These are phyloP conservation scores for Trichoderma sp. DNA, from an alignment of 2,329 filamentous ascomycete species.

Conservation along the genomic window DNA sequence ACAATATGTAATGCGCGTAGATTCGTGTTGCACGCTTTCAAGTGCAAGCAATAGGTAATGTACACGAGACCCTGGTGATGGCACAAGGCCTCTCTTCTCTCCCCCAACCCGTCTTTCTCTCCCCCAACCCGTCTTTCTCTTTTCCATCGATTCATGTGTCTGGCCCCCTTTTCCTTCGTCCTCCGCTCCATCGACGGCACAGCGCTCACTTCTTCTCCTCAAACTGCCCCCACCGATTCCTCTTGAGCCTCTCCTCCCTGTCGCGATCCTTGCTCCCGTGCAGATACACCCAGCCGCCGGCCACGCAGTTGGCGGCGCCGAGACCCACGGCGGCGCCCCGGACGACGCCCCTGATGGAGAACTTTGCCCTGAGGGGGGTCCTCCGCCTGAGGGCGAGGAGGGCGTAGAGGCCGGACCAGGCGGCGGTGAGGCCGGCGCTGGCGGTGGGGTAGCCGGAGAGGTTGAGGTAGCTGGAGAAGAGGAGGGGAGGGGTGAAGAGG, in stretches of 20 bases:
- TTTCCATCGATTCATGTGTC: neutral
- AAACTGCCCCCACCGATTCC: constrained; percentile 53
- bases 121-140: neutral
- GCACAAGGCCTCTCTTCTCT: neutral
- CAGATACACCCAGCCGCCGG: constrained; percentile 56
- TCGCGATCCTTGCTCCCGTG: constrained; percentile 55
- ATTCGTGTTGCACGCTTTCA: constrained; percentile 1
- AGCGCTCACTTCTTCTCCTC: constrained; percentile 25
- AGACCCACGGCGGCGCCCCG: constrained; percentile 54
- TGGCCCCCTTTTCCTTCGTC: neutral
- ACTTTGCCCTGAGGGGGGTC: constrained; percentile 42
- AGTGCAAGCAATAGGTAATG: neutral
- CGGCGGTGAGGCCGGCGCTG: constrained; percentile 57
- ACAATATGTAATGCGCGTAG: neutral
- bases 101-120: neutral
- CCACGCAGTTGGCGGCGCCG: constrained; percentile 51
- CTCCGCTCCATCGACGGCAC: too few species aligned
- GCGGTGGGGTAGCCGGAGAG: constrained; percentile 61
- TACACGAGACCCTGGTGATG: neutral
- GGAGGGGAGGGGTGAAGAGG: constrained; percentile 54
- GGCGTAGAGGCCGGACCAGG: constrained; percentile 60
- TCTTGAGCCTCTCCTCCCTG: constrained; percentile 49
- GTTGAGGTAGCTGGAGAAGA: constrained; percentile 62
- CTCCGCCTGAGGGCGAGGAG: constrained; percentile 55
- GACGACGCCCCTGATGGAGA: constrained; percentile 54